A percentile compares a stretch with the other conserved stretches of the same genome.
These are phyloP conservation scores for Aphanomyces stellatus DNA, from an alignment of 352 stramenopile species.

Conservation along the genomic window DNA sequence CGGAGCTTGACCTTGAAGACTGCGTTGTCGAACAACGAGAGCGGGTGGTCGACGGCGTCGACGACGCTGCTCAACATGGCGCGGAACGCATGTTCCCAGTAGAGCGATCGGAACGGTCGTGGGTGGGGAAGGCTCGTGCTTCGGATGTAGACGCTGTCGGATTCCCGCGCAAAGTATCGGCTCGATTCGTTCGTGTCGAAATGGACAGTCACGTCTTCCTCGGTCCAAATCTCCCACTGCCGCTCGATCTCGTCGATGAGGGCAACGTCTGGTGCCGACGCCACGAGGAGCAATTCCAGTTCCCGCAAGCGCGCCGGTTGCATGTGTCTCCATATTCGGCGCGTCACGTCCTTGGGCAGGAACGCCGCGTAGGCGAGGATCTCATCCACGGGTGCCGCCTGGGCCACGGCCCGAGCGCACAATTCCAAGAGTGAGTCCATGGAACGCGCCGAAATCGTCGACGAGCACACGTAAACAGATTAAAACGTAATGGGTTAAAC, in stretches of 20 bases:
- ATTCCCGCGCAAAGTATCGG: background rate
- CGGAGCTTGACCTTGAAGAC: conserved; percentile 16
- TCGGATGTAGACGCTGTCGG: background rate
- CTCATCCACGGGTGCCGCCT: background rate
- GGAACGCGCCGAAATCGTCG: too few relatives aligned
- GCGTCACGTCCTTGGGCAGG: background rate
- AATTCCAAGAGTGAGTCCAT: conserved; percentile 2
- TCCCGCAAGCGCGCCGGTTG: background rate
- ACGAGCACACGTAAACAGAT: too few relatives aligned
- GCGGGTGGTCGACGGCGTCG: background rate
- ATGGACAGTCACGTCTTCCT: background rate
- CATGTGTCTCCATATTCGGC: conserved; percentile 6
- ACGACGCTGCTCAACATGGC: background rate
- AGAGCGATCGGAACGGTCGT: background rate
- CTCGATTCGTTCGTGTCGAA: background rate
- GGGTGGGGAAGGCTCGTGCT: background rate
- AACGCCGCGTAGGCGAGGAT: background rate
- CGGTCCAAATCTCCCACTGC: background rate
- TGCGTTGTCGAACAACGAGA: background rate
- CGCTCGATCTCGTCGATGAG: conserved; percentile 2
- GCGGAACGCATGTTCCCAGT: conserved; percentile 17
- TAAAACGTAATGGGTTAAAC: too few relatives aligned
- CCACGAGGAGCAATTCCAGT: background rate
- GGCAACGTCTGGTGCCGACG: background rate
- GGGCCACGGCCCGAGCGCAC: background rate